Conservation (phyloP, 768 basidiomycete species). For the Cubamyces lactineus region DNA sequence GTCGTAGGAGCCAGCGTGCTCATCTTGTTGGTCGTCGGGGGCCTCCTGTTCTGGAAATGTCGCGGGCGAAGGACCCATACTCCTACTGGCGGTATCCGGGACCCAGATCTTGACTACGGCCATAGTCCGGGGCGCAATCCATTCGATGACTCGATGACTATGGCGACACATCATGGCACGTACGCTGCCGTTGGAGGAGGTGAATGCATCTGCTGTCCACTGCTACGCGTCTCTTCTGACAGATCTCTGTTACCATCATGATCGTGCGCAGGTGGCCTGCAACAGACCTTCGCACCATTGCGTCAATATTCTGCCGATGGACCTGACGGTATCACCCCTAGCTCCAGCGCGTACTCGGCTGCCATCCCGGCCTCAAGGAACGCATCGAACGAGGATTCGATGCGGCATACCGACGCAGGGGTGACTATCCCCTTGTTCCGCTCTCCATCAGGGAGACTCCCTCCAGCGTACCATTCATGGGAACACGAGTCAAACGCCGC, state of each 20-base stretch:
- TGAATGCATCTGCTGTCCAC: no score
- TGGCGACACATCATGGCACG: no score
- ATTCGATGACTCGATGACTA: no score
- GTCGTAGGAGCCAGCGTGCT: not conserved
- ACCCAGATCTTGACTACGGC: not conserved
- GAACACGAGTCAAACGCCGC: not conserved
- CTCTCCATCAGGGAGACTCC: constrained; percentile 5
- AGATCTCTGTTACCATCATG: no score
- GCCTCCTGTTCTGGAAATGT: constrained; percentile 1
- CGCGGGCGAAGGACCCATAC: not conserved
- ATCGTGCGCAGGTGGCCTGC: no score
- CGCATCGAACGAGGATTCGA: not conserved
- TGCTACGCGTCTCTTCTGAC: no score
- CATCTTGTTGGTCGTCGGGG: not conserved
- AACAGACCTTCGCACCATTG: no score
- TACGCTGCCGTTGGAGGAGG: no score
- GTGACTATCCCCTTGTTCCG: not conserved
- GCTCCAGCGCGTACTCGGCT: constrained; percentile 1
- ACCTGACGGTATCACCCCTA: not conserved
- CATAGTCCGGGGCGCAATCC: no score
- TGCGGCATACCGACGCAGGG: constrained; percentile 11
- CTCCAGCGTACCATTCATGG: constrained; percentile 18
- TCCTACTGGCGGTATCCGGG: not conserved
- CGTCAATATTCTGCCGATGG: no score
- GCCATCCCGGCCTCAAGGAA: not conserved